A percentile compares a stretch with the other conserved stretches of the same genome.
Conservation (phyloP, 1,139 yeast genomes). For the Candida sp. region DNA sequence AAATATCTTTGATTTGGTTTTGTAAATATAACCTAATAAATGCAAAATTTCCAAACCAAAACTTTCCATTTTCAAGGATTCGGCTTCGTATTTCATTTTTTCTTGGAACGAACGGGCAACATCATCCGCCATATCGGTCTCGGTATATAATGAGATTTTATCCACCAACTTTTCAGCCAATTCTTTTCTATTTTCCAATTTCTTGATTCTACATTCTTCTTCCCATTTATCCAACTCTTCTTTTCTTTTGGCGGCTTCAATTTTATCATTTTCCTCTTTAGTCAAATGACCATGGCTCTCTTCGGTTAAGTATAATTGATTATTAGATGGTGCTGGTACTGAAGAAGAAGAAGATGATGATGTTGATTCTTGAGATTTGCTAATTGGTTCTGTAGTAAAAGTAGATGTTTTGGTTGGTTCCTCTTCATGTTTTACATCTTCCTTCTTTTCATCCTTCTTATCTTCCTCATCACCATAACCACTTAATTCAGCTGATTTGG, state of each 20-base stretch:
- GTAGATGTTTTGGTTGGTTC: not conserved
- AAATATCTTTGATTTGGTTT: conserved; percentile 60
- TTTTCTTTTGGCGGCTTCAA: conserved; percentile 47
- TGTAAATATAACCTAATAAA: conserved; percentile 77
- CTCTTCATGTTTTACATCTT: not conserved
- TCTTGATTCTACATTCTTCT: conserved; percentile 69
- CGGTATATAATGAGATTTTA: conserved; percentile 74
- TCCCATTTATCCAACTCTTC: conserved; percentile 75
- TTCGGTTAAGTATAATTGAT: conserved; percentile 11
- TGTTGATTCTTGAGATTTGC: not conserved
- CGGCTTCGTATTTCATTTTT: conserved; percentile 81
- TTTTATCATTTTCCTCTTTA: conserved; percentile 17
- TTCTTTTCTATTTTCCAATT: conserved; percentile 67
- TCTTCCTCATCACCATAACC: conserved; percentile 37
- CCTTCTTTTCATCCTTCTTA: conserved; percentile 10
- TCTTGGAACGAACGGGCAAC: conserved; percentile 66
- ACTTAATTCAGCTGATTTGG: conserved; percentile 53
- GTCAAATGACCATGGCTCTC: conserved; percentile 15
- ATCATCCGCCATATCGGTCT: conserved; percentile 70
- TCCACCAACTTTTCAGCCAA: conserved; percentile 64
- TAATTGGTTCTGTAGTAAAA: not conserved
- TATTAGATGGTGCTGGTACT: conserved; percentile 3
- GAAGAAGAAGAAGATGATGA: not conserved
- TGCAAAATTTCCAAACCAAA: conserved; percentile 91
- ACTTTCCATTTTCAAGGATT: conserved; percentile 86